Percentiles rank a stretch among this genome's conserved stretches.
phyloP scores from a whole-genome alignment of 1,139 yeast genomes.

The Nakaseomyces nivariensis region DNA sequence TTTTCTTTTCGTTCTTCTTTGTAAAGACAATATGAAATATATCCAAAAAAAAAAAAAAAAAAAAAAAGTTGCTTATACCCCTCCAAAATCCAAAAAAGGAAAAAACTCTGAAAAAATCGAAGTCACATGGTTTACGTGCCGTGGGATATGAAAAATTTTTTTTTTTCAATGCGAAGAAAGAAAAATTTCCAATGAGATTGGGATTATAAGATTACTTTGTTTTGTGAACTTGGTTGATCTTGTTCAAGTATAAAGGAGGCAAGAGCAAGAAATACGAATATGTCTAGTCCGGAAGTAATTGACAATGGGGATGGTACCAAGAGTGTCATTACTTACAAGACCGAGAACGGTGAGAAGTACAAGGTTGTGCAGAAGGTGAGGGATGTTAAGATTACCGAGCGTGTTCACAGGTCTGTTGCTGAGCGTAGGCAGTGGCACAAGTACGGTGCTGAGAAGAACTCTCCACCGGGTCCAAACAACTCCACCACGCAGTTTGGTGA shows the following conservation, averaged over 20 bases:
- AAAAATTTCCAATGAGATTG: too few relatives aligned
- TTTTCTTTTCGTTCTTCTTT: too few relatives aligned
- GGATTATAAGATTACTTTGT: too few relatives aligned
- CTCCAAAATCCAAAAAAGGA: too few relatives aligned
- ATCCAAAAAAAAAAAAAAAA: too few relatives aligned
- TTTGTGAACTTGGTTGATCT: too few relatives aligned
- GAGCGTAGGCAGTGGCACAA: constrained; percentile 64
- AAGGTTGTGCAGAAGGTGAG: constrained; percentile 79
- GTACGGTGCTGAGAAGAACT: constrained; percentile 73
- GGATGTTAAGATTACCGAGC: constrained; percentile 68
- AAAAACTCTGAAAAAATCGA: too few relatives aligned
- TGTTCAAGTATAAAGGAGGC: too few relatives aligned
- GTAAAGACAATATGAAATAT: too few relatives aligned
- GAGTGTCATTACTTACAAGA: constrained; percentile 70
- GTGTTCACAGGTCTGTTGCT: constrained; percentile 70
- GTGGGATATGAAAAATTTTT: neutral
- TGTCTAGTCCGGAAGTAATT: constrained; percentile 39
- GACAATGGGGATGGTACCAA: constrained; percentile 82
- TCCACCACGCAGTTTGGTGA: constrained; percentile 88
- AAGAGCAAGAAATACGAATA: too few relatives aligned
- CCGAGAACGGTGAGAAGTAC: constrained; percentile 75
- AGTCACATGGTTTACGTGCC: too few relatives aligned
- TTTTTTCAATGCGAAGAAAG: neutral
- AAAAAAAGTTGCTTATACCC: too few relatives aligned
- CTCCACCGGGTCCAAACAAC: constrained; percentile 78